phyloP scores from a whole-genome alignment of 345 rosid genomes.

The Physaria fendleri region DNA sequence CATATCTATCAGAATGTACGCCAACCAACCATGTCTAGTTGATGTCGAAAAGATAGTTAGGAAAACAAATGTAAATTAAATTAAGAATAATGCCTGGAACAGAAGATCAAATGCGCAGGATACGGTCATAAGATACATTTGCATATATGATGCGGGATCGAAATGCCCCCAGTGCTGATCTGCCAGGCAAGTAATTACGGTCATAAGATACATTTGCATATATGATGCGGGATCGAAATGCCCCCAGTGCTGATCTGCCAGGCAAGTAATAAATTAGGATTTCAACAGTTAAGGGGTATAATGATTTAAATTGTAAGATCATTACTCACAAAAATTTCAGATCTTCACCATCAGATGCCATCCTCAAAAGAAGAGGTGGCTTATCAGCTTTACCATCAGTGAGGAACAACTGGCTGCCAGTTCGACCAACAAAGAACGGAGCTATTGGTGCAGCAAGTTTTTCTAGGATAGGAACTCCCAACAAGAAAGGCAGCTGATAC shows the following conservation, averaged over 20 bases:
- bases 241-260: constrained; percentile 74
- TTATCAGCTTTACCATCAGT: constrained; percentile 75
- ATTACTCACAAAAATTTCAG: constrained; percentile 65
- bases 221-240: constrained; percentile 60
- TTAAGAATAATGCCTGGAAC: background rate
- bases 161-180: constrained; percentile 81
- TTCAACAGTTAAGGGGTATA: background rate
- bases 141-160: constrained; percentile 70
- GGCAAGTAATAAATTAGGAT: background rate
- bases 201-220: constrained; percentile 97
- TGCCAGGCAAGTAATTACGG: constrained; percentile 63
- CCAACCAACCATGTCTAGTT: constrained; percentile 98
- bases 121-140: constrained; percentile 97
- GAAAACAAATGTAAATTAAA: constrained; percentile 2
- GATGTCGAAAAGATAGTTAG: constrained; percentile 35
- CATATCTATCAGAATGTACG: constrained; percentile 48
- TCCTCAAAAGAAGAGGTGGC: constrained; percentile 84
- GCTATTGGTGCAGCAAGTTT: constrained; percentile 86
- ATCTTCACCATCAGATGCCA: constrained; percentile 81
- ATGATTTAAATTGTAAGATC: background rate
- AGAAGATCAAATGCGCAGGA: constrained; percentile 41
- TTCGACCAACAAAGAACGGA: constrained; percentile 62
- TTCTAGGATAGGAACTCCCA: constrained; percentile 82
- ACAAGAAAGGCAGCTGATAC: constrained; percentile 80
- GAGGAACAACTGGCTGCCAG: constrained; percentile 86